Base-by-base conservation (phyloP, 2,329 filamentous ascomycete species). In the Clonostachys rhizophaga region DNA sequence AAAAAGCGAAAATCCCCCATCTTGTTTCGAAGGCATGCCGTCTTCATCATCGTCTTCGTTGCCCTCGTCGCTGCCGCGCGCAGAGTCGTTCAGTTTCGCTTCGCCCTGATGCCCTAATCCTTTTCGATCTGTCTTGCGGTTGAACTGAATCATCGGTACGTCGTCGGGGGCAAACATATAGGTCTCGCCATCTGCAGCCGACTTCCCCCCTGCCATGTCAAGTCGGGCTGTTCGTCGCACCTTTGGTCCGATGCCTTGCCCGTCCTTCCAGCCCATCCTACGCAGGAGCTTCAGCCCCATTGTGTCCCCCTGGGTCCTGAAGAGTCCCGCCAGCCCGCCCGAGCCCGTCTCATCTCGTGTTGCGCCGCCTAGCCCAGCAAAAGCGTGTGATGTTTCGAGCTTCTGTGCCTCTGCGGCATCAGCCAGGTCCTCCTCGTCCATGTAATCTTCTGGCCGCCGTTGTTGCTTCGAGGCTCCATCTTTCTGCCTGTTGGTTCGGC, bases 401-500 rank as follows among this genome's bases (percentile, higher is more conserved):
- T 79, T 79, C 57, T 84, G 81, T 3, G 86, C 77, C 65, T 96
- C 91, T 49, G 87, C 89, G 1, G 86, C 87, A 62, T 96, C 91
- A 7, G 87, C 88, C 34, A 95, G 73, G 65, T 99, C 94, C 63
- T 99, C 94, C 40, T 96, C 92, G 58, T 99, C 94, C 94, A 99
- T 99, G 57, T 91, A 97, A 61, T 97, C 91, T 64, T 97, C 91
- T 1, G 81, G 58, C 43, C 84, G 82, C 60, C 87, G 83, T 52
- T 87, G 83, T 53, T 77, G 67, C 3, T 68, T 55, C 52, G 73
- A 44, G 2, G 54, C 16, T 34, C 72, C 75, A 70, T 87, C 80
- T 60, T 88, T 89, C 53, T 78, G 83, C 47, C 91, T 87, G 58
- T 89, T 89, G 37, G 81, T 72, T 20, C 94, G 87, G 45, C 91